Base-by-base conservation (phyloP, 305 asterid genomes). In the Solanum hybrid region DNA sequence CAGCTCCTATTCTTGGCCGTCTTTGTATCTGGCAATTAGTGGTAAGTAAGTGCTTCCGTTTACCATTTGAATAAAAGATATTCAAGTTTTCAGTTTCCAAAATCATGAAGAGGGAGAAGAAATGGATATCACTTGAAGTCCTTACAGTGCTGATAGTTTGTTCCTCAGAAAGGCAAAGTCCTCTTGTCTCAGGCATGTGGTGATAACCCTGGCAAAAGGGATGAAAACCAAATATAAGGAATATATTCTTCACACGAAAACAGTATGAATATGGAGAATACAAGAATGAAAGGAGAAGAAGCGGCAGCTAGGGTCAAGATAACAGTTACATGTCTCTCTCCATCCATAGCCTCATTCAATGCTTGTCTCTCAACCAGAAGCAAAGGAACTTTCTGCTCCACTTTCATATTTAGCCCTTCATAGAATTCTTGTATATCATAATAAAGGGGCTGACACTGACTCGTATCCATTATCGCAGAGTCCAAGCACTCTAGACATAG, bases 111-210 rank as follows among this genome's bases (percentile, higher is more conserved):
- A 83, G 11, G n/a, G 65, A 83, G 27, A 36, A 45, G 39, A 45
- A 70, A 90, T 32, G 84, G 41, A 41, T 4, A 45, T 51, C 20
- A 88, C 22, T 20, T 9, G 4, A 90, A 86, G 84, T 61, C 82
- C 98, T 93, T 94, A 97, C 99, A 8, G 96, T 95, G 94, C 97
- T 94, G 92, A 97, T 92, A 32, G 98, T 96, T 92, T 95, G 98
- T 92, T 96, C 99, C 94, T 96, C 97, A 2, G 98, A 95, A 82
- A 97, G 97, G 93, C 99, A 97, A 81, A 96, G 93, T 8, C 99
- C 99, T 90, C 99, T 92, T 65, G 98, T 96, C 91, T 97, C 99
- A 61, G 99, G 96, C 96, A 96, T 94, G 94, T 96, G 97, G 91
- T 96, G 95, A 93, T 96, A 98, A 89, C 98, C 99, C 98, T 95